Evolutionary conservation across 805 yeast genomes (phyloP).

Genomic region (Kurtzmaniella cleridarum): DNA sequence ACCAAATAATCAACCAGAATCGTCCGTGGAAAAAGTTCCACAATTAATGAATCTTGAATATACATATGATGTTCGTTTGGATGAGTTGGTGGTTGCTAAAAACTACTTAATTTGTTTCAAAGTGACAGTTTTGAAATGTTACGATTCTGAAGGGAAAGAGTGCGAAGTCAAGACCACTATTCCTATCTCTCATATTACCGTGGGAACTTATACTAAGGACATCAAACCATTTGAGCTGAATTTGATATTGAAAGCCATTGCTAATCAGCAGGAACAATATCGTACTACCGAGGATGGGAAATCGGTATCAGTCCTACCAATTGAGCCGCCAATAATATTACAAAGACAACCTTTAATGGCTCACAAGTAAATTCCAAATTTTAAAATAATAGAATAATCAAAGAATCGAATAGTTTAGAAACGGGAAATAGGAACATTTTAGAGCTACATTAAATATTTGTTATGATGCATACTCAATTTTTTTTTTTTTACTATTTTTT

Average conservation of each 20-base stretch:
- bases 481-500: too few species aligned
- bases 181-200: conserved; percentile 57
- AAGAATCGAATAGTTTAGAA: too few species aligned
- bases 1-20: conserved; percentile 27
- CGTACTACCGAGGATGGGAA: conserved; percentile 4
- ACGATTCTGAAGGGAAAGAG: not conserved
- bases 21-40: too few species aligned
- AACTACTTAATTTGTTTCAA: conserved; percentile 48
- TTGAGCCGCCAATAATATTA: conserved; percentile 3
- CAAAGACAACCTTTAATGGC: conserved; percentile 11
- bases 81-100: conserved; percentile 43
- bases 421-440: too few species aligned
- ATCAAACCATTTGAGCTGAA: conserved; percentile 54
- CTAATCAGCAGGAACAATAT: not conserved
- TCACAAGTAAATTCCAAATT: conserved; percentile 5
- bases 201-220: conserved; percentile 49
- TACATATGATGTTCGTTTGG: conserved; percentile 36
- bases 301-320: conserved; percentile 6
- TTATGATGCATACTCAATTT: too few species aligned
- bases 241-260: conserved; percentile 5
- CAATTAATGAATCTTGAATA: conserved; percentile 7
- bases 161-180: conserved; percentile 4
- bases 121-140: conserved; percentile 29
- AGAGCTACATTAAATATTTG: too few species aligned
- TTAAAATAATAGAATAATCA: too few species aligned